These are phyloP conservation scores for Coemansia sp. DNA, from an alignment of 192 early-diverging fungal genomes.

Conservation along the genomic window DNA sequence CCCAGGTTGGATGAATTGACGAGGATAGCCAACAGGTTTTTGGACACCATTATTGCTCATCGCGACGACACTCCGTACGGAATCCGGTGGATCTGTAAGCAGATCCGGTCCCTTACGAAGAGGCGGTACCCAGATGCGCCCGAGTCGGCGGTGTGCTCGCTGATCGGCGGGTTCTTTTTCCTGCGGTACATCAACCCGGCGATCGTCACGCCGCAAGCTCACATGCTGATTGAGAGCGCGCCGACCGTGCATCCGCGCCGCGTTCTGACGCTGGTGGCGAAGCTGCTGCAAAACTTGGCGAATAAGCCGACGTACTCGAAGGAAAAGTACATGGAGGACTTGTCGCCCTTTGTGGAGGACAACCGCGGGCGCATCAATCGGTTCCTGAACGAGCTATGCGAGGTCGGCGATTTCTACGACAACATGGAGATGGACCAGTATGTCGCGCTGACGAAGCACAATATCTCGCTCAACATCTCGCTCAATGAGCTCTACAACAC, in stretches of 20 bases:
- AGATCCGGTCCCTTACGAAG: conserved; percentile 92
- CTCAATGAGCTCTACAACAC: conserved; percentile 97
- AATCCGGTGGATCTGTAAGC: conserved; percentile 98
- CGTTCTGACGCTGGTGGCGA: conserved; percentile 91
- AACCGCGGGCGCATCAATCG: conserved; percentile 84
- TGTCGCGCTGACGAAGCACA: conserved; percentile 91
- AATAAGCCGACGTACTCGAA: conserved; percentile 93
- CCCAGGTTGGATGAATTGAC: conserved; percentile 82
- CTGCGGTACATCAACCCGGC: conserved; percentile 98
- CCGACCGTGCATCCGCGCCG: conserved; percentile 81
- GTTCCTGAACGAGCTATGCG: conserved; percentile 92
- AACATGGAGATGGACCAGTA: conserved; percentile 98
- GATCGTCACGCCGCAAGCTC: conserved; percentile 94
- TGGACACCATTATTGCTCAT: conserved; percentile 83
- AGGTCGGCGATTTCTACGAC: conserved; percentile 95
- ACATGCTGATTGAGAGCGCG: conserved; percentile 86
- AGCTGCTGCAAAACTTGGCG: conserved; percentile 93
- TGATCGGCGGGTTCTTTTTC: conserved; percentile 98
- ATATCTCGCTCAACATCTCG: conserved; percentile 86
- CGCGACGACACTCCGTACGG: conserved; percentile 91
- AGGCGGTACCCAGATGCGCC: conserved; percentile 90
- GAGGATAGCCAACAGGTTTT: conserved; percentile 84
- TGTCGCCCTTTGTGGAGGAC: conserved; percentile 88
- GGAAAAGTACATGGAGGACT: conserved; percentile 88
- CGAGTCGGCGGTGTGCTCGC: conserved; percentile 87